Base-by-base conservation (phyloP, 768 basidiomycete genomes). In the Leccinum truebloodii region DNA sequence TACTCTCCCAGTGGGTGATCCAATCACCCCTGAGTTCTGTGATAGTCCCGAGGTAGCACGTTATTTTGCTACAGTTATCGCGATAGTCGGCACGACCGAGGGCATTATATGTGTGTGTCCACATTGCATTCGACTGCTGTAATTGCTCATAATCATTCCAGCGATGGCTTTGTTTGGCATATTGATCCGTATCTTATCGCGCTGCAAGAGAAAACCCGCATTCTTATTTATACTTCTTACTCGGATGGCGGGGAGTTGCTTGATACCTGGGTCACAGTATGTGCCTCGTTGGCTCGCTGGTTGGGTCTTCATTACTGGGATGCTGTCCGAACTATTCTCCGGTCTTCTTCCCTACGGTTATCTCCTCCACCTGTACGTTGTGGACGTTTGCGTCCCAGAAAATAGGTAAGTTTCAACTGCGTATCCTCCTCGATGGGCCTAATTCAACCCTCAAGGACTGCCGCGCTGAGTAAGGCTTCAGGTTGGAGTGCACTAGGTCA, bases 401-500 rank as follows among this genome's bases (percentile, higher is more conserved):
- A 54, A 64, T 13, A 69, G 72, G 74, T 69, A 41, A 18, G 52
- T 52, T 46, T 6, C 13, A 13, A 54, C 5, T 3, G 44, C 8
- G 7, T 9, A 5, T 35, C 51, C 10, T 28, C 7, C 12, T 35
- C 41, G 4, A 52, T 9, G 20, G 1, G 14, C 44, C 61, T 70
- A 14, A 73, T 52, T 4, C 3, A 14, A 32, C 35, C 10, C 32
- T 28, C 14, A 57, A 75, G 75, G 53, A 71, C 74, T 24, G 28
- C 68, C 0, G 52, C 66, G 12, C 49, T 76, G 37, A 75, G 69
- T 24, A 65, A 62, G 28, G 58, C 71, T 8, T 35, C 63, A 7
- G 75, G 75, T 13, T 76, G 74, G 75, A n/a, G 60, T 9, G 52
- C 58, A 4, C 44, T 76, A 51, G 75, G 75, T 71, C 24, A 22